These are phyloP conservation scores for Elaphomyces granulatus DNA, from an alignment of 495 filamentous ascomycete genomes.

Conservation along the genomic window DNA sequence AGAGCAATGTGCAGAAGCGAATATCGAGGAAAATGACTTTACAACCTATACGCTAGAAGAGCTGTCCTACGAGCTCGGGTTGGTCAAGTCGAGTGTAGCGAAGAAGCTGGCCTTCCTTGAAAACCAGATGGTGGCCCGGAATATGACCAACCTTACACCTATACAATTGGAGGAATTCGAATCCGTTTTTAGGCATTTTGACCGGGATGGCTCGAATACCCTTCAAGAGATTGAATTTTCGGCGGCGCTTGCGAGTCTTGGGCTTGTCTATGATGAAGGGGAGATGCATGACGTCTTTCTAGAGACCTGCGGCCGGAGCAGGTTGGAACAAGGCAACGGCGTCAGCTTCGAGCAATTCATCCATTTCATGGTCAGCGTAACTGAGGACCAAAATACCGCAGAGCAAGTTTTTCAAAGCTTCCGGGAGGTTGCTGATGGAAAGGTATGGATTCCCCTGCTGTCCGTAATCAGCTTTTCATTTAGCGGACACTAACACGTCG, in stretches of 20 bases:
- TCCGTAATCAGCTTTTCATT: background rate
- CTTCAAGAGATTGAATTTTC: conserved; percentile 93
- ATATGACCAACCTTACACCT: conserved; percentile 96
- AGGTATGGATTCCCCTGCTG: conserved; percentile 35
- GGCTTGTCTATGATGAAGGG: conserved; percentile 83
- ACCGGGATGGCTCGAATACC: conserved; percentile 80
- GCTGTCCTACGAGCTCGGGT: conserved; percentile 78
- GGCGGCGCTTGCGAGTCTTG: conserved; percentile 82
- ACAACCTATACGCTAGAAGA: conserved; percentile 97
- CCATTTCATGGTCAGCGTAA: conserved; percentile 96
- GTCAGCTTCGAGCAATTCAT: conserved; percentile 99
- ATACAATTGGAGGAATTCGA: conserved; percentile 98
- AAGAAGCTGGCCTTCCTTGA: conserved; percentile 95
- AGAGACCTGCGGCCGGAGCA: conserved; percentile 51
- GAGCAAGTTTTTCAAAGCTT: conserved; percentile 97
- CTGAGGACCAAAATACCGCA: conserved; percentile 95
- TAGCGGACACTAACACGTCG: conserved; percentile 8
- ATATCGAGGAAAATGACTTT: conserved; percentile 98
- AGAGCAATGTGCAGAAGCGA: conserved; percentile 83
- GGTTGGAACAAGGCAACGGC: no score
- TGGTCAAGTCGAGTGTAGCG: conserved; percentile 78
- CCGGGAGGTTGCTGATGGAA: conserved; percentile 92
- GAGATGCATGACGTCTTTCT: conserved; percentile 92
- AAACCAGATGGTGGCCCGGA: conserved; percentile 91
- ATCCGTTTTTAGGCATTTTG: conserved; percentile 93